A percentile compares a stretch with the other conserved stretches of the same genome.
Conservation (phyloP, 352 stramenopile species). For the Phytophthora sojae region DNA sequence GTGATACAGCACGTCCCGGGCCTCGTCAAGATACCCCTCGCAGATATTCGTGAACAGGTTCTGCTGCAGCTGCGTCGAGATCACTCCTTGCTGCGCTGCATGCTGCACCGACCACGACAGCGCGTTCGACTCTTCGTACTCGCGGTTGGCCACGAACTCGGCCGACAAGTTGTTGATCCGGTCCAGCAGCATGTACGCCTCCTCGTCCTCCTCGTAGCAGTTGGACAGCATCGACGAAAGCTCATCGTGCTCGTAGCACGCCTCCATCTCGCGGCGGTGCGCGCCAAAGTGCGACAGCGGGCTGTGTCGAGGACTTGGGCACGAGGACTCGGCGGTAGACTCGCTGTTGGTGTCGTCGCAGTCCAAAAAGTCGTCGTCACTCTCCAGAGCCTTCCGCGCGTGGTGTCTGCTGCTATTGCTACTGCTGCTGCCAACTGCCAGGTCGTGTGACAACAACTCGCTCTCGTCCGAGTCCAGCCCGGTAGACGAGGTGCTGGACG, state of each 20-base stretch:
- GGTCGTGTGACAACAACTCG: slow-evolving; percentile 26
- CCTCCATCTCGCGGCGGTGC: slow-evolving; percentile 40
- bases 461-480: slow-evolving; percentile 20
- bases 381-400: slow-evolving; percentile 35
- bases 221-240: slow-evolving; percentile 61
- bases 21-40: slow-evolving; percentile 67
- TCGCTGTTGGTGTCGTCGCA: slow-evolving; percentile 82
- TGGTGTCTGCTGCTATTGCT: slow-evolving; percentile 12
- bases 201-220: slow-evolving; percentile 68
- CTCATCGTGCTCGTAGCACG: slow-evolving; percentile 55
- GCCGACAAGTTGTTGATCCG: slow-evolving; percentile 68
- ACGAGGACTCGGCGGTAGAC: slow-evolving; percentile 78
- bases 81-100: slow-evolving; percentile 65
- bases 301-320: slow-evolving; percentile 65
- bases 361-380: slow-evolving; percentile 73
- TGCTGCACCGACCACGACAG: slow-evolving; percentile 79
- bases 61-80: slow-evolving; percentile 73
- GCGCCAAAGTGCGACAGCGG: slow-evolving; percentile 39
- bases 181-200: slow-evolving; percentile 72
- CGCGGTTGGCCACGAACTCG: slow-evolving; percentile 73
- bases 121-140: slow-evolving; percentile 76
- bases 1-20: slow-evolving; percentile 83
- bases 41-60: slow-evolving; percentile 72
- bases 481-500: slow-evolving; percentile 24
- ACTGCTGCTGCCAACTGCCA: slow-evolving; percentile 17